Conservation (phyloP, 306 rosid genomes). For the Cyclanthera cordifolia region DNA sequence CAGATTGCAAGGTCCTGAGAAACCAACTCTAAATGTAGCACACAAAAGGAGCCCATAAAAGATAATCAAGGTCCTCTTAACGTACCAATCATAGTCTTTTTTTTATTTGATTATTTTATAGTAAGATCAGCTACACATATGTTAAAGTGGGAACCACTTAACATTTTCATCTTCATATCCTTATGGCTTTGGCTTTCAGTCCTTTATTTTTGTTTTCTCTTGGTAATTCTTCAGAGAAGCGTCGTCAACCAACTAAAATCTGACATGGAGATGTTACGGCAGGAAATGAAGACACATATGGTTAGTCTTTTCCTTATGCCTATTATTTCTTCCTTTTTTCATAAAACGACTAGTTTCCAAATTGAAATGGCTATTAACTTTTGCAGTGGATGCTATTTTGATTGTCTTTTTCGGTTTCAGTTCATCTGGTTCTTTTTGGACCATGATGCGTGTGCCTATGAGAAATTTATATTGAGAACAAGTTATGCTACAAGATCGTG, state of each 20-base stretch:
- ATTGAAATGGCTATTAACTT: background rate
- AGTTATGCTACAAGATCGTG: background rate
- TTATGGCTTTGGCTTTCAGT: background rate
- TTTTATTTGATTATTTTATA: background rate
- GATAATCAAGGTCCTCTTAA: too few relatives aligned
- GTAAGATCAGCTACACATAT: background rate
- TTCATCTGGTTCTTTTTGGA: background rate
- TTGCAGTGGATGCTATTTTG: background rate
- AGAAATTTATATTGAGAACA: background rate
- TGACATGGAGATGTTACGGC: slow-evolving; percentile 66
- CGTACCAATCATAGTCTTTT: background rate
- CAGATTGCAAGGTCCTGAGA: too few relatives aligned
- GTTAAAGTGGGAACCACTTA: too few relatives aligned
- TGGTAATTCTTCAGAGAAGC: slow-evolving; percentile 45
- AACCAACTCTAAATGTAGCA: too few relatives aligned
- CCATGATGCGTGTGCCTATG: background rate
- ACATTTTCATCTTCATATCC: background rate
- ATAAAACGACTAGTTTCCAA: background rate
- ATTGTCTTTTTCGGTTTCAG: background rate
- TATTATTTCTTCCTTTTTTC: background rate
- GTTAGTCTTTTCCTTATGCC: slow-evolving; percentile 33
- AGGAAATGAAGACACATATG: slow-evolving; percentile 64
- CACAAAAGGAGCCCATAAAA: too few relatives aligned
- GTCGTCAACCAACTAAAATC: slow-evolving; percentile 69
- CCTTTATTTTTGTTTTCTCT: slow-evolving; percentile 7